A percentile compares a stretch with the other conserved stretches of the same genome.
These are phyloP conservation scores for Ceratocystis ficicola DNA, from an alignment of 2,329 filamentous ascomycete genomes.

Conservation along the genomic window DNA sequence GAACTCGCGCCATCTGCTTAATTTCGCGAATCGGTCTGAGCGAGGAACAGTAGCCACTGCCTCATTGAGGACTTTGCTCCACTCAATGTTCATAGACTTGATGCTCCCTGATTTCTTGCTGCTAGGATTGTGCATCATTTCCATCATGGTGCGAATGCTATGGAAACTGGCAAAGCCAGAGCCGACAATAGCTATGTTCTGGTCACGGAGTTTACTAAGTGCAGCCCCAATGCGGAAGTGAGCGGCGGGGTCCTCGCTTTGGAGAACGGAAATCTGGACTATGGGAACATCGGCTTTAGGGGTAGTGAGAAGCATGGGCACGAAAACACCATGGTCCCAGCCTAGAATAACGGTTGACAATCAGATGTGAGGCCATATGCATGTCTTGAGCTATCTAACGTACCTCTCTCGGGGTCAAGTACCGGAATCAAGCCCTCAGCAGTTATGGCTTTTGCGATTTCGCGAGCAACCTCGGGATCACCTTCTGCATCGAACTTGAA, in stretches of 20 bases:
- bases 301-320: conserved; percentile 44
- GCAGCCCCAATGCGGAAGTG: conserved; percentile 44
- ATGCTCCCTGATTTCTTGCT: conserved; percentile 25
- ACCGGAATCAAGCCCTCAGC: conserved; percentile 35
- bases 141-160: conserved; percentile 40
- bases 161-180: conserved; percentile 49
- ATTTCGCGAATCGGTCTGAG: conserved; percentile 31
- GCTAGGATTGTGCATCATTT: conserved; percentile 26
- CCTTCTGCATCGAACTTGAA: conserved; percentile 47
- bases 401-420: conserved; percentile 31
- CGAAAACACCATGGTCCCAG: conserved; percentile 52
- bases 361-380: not conserved
- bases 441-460: conserved; percentile 37
- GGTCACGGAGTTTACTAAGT: conserved; percentile 37
- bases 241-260: conserved; percentile 37
- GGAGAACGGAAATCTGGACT: conserved; percentile 45
- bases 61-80: conserved; percentile 37
- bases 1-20: conserved; percentile 38
- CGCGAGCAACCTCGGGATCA: conserved; percentile 39
- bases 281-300: conserved; percentile 42
- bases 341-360: conserved; percentile 24
- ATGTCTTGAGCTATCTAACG: not conserved
- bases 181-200: conserved; percentile 47
- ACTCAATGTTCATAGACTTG: conserved; percentile 29
- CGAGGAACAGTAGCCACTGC: conserved; percentile 30